These are phyloP conservation scores for Trichosporon ovoides DNA, from an alignment of 1,284 basidiomycete genomes.

Conservation along the genomic window DNA sequence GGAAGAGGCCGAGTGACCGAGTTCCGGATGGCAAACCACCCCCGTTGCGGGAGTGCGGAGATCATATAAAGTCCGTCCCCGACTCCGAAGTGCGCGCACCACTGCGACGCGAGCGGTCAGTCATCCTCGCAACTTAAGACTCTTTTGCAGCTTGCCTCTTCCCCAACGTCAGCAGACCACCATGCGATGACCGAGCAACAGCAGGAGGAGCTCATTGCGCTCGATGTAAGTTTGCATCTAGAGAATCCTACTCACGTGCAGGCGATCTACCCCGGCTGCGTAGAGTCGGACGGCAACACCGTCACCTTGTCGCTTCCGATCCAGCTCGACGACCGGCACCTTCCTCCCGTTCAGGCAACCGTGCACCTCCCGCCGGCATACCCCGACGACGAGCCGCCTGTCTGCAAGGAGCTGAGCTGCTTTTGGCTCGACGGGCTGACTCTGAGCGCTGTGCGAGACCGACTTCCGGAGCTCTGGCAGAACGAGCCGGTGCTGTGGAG, in stretches of 20 bases:
- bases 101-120: no score
- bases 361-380: conserved; percentile 31
- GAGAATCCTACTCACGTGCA: conserved; percentile 3
- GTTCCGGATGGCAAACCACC: no score
- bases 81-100: no score
- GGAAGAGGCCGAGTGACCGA: no score
- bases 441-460: not conserved
- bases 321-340: conserved; percentile 27
- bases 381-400: conserved; percentile 24
- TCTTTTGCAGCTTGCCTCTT: no score
- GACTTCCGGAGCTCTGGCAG: conserved; percentile 16
- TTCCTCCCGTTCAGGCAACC: conserved; percentile 30
- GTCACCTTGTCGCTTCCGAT: conserved; percentile 31
- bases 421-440: conserved; percentile 25
- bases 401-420: conserved; percentile 16
- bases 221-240: conserved; percentile 25
- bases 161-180: not conserved
- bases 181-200: conserved; percentile 19
- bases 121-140: no score
- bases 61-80: no score
- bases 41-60: no score
- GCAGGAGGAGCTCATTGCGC: conserved; percentile 33
- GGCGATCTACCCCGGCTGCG: conserved; percentile 36
- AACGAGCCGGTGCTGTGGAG: conserved; percentile 31
- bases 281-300: conserved; percentile 18